Percentiles rank a stretch among this genome's conserved stretches.
These are phyloP conservation scores for Jatropha podagrica DNA, from an alignment of 441 rosid species.

Conservation along the genomic window DNA sequence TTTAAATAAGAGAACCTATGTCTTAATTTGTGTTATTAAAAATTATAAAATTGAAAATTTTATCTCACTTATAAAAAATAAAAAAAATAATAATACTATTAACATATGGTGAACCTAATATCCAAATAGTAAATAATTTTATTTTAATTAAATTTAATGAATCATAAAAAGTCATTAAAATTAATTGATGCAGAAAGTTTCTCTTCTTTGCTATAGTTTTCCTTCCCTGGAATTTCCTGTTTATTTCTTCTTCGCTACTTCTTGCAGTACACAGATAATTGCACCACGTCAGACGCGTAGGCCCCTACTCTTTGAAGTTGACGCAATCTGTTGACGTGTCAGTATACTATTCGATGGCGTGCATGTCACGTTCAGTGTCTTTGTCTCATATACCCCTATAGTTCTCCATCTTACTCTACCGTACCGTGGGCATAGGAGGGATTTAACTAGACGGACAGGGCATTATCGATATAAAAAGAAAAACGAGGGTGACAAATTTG, in stretches of 20 bases:
- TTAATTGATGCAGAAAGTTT: no score
- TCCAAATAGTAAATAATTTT: no score
- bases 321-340: not conserved
- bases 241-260: not conserved
- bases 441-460: not conserved
- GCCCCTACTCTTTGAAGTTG: not conserved
- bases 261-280: no score
- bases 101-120: no score
- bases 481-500: not conserved
- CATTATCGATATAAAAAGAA: not conserved
- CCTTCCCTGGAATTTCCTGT: not conserved
- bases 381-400: not conserved
- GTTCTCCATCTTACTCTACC: not conserved
- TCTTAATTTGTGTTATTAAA: no score
- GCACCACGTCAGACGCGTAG: not conserved
- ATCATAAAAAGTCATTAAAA: no score
- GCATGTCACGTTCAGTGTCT: not conserved
- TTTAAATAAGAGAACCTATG: no score
- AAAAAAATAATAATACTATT: no score
- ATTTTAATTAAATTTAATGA: no score
- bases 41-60: no score
- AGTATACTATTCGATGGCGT: not conserved
- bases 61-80: no score
- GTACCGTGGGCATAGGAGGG: not conserved
- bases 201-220: no score